These are phyloP conservation scores for Nannochloropsis gaditana DNA, from an alignment of 108 stramenopile genomes.

Conservation along the genomic window DNA sequence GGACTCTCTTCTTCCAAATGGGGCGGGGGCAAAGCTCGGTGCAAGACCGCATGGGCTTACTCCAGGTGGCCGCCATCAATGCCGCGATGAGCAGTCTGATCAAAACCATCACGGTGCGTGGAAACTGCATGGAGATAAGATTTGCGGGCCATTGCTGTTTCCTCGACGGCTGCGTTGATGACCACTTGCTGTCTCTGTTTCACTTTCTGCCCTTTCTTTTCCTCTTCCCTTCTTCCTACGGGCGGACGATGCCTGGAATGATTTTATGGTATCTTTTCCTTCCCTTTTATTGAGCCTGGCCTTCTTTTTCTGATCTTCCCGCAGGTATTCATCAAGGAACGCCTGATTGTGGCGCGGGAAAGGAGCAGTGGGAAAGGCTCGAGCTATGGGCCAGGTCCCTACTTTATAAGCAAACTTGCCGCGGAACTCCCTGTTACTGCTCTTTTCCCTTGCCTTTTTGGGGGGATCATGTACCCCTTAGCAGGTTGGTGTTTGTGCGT, in stretches of 20 bases:
- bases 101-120: conserved; percentile 26
- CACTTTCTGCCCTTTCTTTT: background rate
- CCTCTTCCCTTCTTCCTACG: background rate
- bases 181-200: background rate
- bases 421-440: conserved; percentile 77
- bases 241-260: background rate
- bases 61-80: conserved; percentile 48
- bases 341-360: conserved; percentile 29
- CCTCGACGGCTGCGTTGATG: no score
- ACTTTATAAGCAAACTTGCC: conserved; percentile 84
- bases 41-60: conserved; percentile 42
- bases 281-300: background rate
- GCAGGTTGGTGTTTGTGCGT: background rate
- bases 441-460: conserved; percentile 71
- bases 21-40: conserved; percentile 33
- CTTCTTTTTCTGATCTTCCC: background rate
- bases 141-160: no score
- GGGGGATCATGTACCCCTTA: conserved; percentile 64
- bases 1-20: conserved; percentile 42
- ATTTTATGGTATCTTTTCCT: background rate
- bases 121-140: no score
- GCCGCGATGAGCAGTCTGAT: conserved; percentile 41
- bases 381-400: conserved; percentile 75
- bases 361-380: conserved; percentile 14
- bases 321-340: conserved; percentile 33